Conservation (phyloP, 495 filamentous ascomycete species). For the Talaromyces adpressus region DNA sequence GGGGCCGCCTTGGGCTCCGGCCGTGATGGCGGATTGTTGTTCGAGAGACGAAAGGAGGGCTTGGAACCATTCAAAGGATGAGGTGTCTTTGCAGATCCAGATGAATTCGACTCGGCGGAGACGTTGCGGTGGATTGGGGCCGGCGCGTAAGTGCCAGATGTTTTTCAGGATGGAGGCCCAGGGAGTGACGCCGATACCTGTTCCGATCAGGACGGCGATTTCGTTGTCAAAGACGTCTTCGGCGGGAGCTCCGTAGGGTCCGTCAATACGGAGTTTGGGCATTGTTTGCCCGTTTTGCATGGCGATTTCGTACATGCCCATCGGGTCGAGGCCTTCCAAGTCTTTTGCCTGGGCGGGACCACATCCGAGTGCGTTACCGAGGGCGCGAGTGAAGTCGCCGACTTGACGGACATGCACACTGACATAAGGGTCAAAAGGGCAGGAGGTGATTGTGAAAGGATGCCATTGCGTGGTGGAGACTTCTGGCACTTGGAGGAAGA, state of each 20-base stretch:
- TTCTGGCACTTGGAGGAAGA: slow-evolving; percentile 87
- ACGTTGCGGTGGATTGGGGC: slow-evolving; percentile 77
- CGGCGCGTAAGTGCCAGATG: slow-evolving; percentile 90
- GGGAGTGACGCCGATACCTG: slow-evolving; percentile 95
- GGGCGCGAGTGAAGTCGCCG: slow-evolving; percentile 83
- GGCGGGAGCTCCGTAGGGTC: slow-evolving; percentile 92
- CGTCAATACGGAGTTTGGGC: slow-evolving; percentile 84
- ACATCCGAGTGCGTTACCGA: slow-evolving; percentile 90
- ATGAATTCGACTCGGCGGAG: slow-evolving; percentile 96
- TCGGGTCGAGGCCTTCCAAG: slow-evolving; percentile 83
- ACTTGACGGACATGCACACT: slow-evolving; percentile 94
- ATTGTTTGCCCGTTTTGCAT: slow-evolving; percentile 86
- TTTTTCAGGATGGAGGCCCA: slow-evolving; percentile 98
- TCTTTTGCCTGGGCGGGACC: slow-evolving; percentile 76
- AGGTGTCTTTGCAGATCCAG: slow-evolving; percentile 96
- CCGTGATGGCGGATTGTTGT: slow-evolving; percentile 65
- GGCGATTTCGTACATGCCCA: slow-evolving; percentile 98
- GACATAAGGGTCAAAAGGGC: slow-evolving; percentile 89
- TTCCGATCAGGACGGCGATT: slow-evolving; percentile 93
- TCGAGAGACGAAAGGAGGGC: slow-evolving; percentile 89
- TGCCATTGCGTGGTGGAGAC: slow-evolving; percentile 93
- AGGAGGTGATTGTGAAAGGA: slow-evolving; percentile 98
- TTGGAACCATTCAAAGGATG: slow-evolving; percentile 98
- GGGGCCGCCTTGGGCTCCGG: slow-evolving; percentile 55
- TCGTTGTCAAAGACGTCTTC: slow-evolving; percentile 95